Conservation (phyloP, 345 rosid species). For the Streptanthus diversifolius region DNA sequence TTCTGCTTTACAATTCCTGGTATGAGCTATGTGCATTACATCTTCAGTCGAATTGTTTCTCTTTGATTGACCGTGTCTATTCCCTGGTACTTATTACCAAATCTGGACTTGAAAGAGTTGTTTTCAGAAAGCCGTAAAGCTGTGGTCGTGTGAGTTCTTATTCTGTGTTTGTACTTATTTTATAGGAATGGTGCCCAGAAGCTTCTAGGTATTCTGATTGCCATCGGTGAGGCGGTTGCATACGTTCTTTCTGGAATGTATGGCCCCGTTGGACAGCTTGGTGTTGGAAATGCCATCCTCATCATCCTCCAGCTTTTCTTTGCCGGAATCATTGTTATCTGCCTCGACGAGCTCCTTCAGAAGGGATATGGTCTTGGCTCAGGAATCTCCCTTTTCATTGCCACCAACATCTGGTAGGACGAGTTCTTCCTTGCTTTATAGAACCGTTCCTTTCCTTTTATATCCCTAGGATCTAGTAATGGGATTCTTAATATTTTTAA, state of each 20-base stretch:
- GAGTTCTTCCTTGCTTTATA: background rate
- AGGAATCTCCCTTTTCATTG: constrained; percentile 86
- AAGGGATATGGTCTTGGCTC: constrained; percentile 83
- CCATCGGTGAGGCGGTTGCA: constrained; percentile 79
- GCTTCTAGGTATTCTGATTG: constrained; percentile 72
- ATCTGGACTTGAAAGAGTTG: background rate
- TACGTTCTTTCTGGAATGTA: constrained; percentile 85
- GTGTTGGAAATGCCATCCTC: constrained; percentile 78
- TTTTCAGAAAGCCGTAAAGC: background rate
- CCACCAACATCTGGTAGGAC: constrained; percentile 76
- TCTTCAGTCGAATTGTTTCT: background rate
- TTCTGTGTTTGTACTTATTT: background rate
- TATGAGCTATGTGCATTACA: background rate
- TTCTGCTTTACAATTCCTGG: background rate
- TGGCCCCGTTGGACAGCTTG: constrained; percentile 74
- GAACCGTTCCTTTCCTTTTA: background rate
- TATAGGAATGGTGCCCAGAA: constrained; percentile 80
- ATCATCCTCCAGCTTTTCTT: constrained; percentile 78
- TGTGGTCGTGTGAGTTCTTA: constrained; percentile 5
- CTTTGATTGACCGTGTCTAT: background rate
- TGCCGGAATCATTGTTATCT: constrained; percentile 78
- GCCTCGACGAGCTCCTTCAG: constrained; percentile 82
- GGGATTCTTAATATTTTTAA: background rate
- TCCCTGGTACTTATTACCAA: background rate
- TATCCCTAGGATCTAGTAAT: background rate